phyloP scores from a whole-genome alignment of 2,329 filamentous ascomycete species.

The Cordyceps tenuipes region DNA sequence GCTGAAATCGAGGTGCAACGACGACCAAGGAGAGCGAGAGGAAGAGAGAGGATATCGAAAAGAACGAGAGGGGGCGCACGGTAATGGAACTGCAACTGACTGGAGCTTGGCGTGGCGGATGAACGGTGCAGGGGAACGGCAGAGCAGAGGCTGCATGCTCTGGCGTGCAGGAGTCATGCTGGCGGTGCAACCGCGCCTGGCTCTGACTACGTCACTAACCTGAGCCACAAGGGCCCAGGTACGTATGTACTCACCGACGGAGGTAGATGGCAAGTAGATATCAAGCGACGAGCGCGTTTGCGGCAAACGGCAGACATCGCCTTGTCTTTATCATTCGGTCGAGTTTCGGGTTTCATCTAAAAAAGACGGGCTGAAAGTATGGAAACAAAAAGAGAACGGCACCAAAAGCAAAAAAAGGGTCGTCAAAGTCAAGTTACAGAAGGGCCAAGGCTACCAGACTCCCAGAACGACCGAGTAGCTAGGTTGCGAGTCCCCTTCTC shows the following conservation, averaged over 20 bases:
- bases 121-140: background rate
- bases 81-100: background rate
- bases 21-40: background rate
- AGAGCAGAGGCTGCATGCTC: background rate
- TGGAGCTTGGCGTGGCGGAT: background rate
- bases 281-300: background rate
- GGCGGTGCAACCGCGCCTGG: background rate
- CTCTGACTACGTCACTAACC: background rate
- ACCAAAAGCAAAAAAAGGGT: background rate
- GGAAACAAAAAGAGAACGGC: background rate
- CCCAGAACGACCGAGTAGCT: too few species aligned
- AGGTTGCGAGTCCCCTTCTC: background rate
- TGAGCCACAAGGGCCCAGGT: background rate
- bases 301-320: background rate
- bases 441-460: background rate
- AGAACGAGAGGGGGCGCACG: background rate
- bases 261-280: background rate
- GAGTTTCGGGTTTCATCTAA: background rate
- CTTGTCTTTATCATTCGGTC: background rate
- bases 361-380: background rate
- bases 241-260: too few species aligned
- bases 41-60: background rate
- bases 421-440: background rate
- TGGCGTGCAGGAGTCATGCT: constrained; percentile 4
- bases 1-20: background rate